Evolutionary conservation across 2,329 filamentous ascomycete species (phyloP).

Genomic region (Microsporum canis): DNA sequence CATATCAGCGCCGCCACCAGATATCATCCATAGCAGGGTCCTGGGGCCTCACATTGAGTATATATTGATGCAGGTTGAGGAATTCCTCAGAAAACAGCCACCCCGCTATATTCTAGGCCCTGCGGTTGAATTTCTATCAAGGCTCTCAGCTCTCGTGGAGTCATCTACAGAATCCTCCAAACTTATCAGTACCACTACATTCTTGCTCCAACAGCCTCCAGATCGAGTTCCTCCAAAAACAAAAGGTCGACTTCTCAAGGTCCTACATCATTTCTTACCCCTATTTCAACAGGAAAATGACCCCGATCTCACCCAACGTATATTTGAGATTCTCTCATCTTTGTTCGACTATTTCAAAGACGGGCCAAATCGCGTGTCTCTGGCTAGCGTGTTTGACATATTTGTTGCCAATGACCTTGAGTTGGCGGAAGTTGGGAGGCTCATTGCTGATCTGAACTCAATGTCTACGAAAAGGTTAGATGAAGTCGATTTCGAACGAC

Average conservation of each 20-base stretch:
- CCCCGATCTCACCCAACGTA: constrained; percentile 46
- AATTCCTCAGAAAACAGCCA: constrained; percentile 45
- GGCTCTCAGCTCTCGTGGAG: constrained; percentile 59
- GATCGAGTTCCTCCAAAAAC: constrained; percentile 70
- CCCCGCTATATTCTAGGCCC: constrained; percentile 67
- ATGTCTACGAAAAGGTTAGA: constrained; percentile 61
- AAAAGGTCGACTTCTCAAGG: constrained; percentile 68
- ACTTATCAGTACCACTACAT: constrained; percentile 67
- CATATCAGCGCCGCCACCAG: constrained; percentile 27
- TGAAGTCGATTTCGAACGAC: constrained; percentile 76
- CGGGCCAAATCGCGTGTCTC: constrained; percentile 57
- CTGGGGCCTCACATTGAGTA: constrained; percentile 50
- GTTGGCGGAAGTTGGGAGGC: constrained; percentile 50
- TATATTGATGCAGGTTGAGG: constrained; percentile 47
- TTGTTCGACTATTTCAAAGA: constrained; percentile 90
- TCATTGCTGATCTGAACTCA: constrained; percentile 74
- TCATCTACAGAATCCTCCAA: constrained; percentile 54
- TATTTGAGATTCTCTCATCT: constrained; percentile 64
- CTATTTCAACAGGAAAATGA: constrained; percentile 49
- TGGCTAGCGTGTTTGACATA: constrained; percentile 61
- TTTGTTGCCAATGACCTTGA: constrained; percentile 55
- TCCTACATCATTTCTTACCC: constrained; percentile 69
- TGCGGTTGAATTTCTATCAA: constrained; percentile 67
- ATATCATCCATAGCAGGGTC: constrained; percentile 27
- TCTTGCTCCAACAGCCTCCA: constrained; percentile 73